Conservation (phyloP, 768 basidiomycete genomes). For the Pleurotus ostreatus region DNA sequence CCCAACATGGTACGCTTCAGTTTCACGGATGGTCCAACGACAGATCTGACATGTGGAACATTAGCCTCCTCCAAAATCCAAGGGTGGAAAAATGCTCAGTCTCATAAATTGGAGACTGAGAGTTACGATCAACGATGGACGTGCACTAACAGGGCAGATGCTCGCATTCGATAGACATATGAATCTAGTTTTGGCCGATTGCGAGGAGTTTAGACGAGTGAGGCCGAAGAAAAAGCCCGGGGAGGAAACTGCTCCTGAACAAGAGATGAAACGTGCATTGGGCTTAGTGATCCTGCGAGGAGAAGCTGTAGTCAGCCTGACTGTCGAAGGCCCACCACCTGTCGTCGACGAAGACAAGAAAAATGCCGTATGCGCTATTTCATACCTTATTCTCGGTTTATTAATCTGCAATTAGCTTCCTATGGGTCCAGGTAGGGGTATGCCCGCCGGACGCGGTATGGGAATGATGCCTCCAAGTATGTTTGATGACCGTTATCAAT, state of each 20-base stretch:
- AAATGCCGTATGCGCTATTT: constrained; percentile 54
- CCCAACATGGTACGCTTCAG: constrained; percentile 51
- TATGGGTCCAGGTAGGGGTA: constrained; percentile 88
- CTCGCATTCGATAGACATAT: constrained; percentile 99
- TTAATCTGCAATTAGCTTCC: constrained; percentile 52
- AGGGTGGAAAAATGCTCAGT: constrained; percentile 96
- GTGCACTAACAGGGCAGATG: constrained; percentile 95
- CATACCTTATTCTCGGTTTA: constrained; percentile 6
- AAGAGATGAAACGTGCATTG: constrained; percentile 94
- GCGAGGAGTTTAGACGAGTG: constrained; percentile 94
- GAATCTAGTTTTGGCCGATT: constrained; percentile 98
- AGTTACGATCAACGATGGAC: constrained; percentile 96
- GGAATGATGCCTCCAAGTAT: constrained; percentile 87
- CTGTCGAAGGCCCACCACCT: constrained; percentile 94
- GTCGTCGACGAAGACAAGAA: constrained; percentile 88
- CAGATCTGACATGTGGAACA: constrained; percentile 8
- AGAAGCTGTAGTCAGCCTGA: constrained; percentile 92
- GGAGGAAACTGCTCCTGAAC: constrained; percentile 71
- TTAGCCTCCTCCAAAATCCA: constrained; percentile 93
- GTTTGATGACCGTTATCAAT: constrained; percentile 23
- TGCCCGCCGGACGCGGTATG: constrained; percentile 96
- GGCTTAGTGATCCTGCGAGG: constrained; percentile 97
- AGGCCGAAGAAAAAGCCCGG: constrained; percentile 89
- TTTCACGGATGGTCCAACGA: not conserved
- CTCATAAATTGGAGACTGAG: constrained; percentile 98